A percentile compares a stretch with the other conserved stretches of the same genome.
phyloP scores from a whole-genome alignment of 2,329 filamentous ascomycete genomes.

The Alternaria panax region DNA sequence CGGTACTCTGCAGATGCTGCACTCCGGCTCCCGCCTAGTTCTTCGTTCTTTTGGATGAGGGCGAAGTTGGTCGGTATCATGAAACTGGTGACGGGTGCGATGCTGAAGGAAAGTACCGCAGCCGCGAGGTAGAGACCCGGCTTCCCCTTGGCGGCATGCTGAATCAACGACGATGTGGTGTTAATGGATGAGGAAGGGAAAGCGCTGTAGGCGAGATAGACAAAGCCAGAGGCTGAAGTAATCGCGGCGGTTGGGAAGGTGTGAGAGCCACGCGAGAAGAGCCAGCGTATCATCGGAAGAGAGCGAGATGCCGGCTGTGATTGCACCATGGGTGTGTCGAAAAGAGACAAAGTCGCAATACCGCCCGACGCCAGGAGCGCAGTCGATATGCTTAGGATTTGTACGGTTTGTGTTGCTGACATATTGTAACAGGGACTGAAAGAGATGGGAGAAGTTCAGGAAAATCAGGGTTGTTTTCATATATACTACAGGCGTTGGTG shows the following conservation, averaged over 20 bases:
- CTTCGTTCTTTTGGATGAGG: conserved; percentile 36
- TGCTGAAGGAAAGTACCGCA: conserved; percentile 25
- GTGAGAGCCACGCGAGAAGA: conserved; percentile 50
- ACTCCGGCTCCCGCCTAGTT: conserved; percentile 25
- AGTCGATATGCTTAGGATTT: conserved; percentile 40
- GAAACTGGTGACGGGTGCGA: conserved; percentile 24
- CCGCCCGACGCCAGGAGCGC: conserved; percentile 46
- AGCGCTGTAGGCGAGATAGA: conserved; percentile 30
- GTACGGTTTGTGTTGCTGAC: conserved; percentile 23
- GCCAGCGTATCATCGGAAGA: conserved; percentile 47
- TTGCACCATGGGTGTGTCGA: conserved; percentile 41
- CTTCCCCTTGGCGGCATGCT: conserved; percentile 10
- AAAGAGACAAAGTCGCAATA: conserved; percentile 45
- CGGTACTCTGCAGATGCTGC: conserved; percentile 10
- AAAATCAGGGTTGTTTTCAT: background rate
- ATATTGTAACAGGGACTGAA: conserved; percentile 4
- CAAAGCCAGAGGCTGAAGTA: conserved; percentile 40
- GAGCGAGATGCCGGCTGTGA: conserved; percentile 50
- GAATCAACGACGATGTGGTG: conserved; percentile 1
- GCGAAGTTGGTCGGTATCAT: conserved; percentile 21
- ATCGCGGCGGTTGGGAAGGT: conserved; percentile 42
- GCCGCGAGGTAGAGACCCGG: conserved; percentile 24
- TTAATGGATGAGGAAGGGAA: conserved; percentile 4
- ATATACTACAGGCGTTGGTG: background rate
- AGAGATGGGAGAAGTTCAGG: background rate